phyloP scores from a whole-genome alignment of 257 asterid species.

The Craterostigma plantagineum region DNA sequence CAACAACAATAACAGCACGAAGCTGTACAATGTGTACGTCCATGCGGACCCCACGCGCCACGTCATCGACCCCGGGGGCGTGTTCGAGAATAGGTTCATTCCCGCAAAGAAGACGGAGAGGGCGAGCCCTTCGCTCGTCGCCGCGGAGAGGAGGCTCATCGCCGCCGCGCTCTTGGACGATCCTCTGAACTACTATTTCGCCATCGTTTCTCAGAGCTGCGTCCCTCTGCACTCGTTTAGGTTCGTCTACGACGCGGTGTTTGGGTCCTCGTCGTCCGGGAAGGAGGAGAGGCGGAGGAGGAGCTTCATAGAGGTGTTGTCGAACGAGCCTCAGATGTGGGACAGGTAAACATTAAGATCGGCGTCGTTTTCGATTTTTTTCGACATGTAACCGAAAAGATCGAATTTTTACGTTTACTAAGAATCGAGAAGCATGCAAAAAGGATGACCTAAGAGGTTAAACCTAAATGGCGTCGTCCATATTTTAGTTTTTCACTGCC shows the following conservation, averaged over 20 bases:
- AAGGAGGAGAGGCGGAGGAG: not conserved
- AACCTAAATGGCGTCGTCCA: too few relatives aligned
- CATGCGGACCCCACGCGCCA: constrained; percentile 42
- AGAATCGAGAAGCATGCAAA: too few relatives aligned
- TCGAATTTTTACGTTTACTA: too few relatives aligned
- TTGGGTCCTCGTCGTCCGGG: not conserved
- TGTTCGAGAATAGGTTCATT: constrained; percentile 30
- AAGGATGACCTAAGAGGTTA: too few relatives aligned
- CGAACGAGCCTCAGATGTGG: constrained; percentile 30
- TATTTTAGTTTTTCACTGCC: too few relatives aligned
- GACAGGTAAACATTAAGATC: constrained; percentile 28
- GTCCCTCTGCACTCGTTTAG: constrained; percentile 48
- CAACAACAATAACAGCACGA: constrained; percentile 9
- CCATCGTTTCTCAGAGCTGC: constrained; percentile 47
- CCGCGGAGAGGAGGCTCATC: constrained; percentile 69
- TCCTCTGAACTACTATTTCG: constrained; percentile 33
- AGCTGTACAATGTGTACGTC: constrained; percentile 31
- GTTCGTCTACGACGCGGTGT: constrained; percentile 18
- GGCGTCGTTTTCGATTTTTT: too few relatives aligned
- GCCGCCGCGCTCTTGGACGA: constrained; percentile 63
- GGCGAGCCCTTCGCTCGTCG: constrained; percentile 41
- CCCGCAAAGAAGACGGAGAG: constrained; percentile 31
- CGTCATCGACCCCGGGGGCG: constrained; percentile 30
- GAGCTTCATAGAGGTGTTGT: constrained; percentile 51
- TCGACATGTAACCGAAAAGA: too few relatives aligned